Base-by-base conservation (phyloP, 2,329 filamentous ascomycete species). In the Verticillium nubilum region DNA sequence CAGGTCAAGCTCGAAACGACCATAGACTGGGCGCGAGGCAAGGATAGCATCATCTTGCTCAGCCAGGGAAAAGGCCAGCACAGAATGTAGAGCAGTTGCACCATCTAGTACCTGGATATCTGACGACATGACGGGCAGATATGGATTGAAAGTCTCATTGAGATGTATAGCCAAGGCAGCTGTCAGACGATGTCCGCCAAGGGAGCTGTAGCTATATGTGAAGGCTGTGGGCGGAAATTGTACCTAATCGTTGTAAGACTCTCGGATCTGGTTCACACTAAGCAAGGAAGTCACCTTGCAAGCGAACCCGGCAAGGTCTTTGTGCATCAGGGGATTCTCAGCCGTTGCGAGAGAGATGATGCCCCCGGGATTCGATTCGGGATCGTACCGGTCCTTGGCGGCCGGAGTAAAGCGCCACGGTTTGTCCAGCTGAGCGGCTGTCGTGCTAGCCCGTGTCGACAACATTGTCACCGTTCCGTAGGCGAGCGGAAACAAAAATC, bases 1-100 rank as follows among this genome's bases (percentile, higher is more conserved):
- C 33, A 83, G 77, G 61, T 83, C 81, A 3, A 76, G 69, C 37
- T 80, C 73, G 59, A 83, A 82, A 2, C 76, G 76, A 4, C 80
- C 79, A 57, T 83, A 83, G 5, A 75, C 69, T 1, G 77, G 77
- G 1, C 72, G 66, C 31, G 73, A 74, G 1, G 73, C 67, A 12
- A 79, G 62, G n/a, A 79, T 69, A 1, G 69, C 74, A 2, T 78
- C 74, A 3, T 73, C 70, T 0, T 72, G 67, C 35, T 78, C 69
- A 0, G 72, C 71, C 12, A 78, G 61, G 4, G 68, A 69, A 71
- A 74, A 78, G 0, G 73, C 72, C 4, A 77, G 69, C 27, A 76
- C 67, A 27, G 75, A 74, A 27, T 78, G 74, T 59, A 76, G 70
- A 26, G 73, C 67, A 5, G 74, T 76, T n/a, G 72, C 72, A 2